Base-by-base conservation (phyloP, 352 stramenopile species). In the Phytophthora chlamydospora region DNA sequence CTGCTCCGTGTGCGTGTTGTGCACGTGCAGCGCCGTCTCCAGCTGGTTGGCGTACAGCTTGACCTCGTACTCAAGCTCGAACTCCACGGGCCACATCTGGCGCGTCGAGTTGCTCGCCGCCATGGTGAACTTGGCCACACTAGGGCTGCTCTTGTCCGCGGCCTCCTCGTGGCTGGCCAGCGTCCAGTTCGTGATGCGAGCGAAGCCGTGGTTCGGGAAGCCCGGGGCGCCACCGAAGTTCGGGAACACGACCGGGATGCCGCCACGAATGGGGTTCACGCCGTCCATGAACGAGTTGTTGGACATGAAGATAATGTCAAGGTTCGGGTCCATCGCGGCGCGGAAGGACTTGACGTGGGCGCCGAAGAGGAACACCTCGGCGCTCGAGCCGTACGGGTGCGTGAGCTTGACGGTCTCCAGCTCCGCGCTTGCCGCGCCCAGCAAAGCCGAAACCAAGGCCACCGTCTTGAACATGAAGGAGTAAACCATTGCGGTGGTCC, bases 181-280 rank as follows among this genome's bases (percentile, higher is more conserved):
- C 2, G 63, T 64, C 73, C 73, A 82, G n/a, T 72, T 70, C 32
- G 48, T 75, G 35, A 68, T 83, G 27, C 91, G 80, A 19, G 90
- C 79, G 71, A 97, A 97, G 16, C 91, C 93, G 71, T 97, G 91
- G 45, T 89, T 83, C 1, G 84, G 82, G 48, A 91, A 85, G 41
- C 57, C 69, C 2, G 50, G 39, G 0, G 68, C 65, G 14, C 41
- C 56, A 29, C 87, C 90, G 71, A 98, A 97, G 62, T 97, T 84
- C 19, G 92, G 92, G 69, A 98, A 98, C 12, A 97, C 87, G 2
- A 98, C 48, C 1, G 92, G 92, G 29, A 97, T 95, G 11, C 91
- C 91, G 34, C 93, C 91, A 11, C 90, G 76, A 50, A 97, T 91
- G 14, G 93, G 76, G 60, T 95, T 97, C 29, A 59, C 77, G 38